phyloP scores from a whole-genome alignment of 371 early-diverging fungal genomes.

The Mucor velutinosus region DNA sequence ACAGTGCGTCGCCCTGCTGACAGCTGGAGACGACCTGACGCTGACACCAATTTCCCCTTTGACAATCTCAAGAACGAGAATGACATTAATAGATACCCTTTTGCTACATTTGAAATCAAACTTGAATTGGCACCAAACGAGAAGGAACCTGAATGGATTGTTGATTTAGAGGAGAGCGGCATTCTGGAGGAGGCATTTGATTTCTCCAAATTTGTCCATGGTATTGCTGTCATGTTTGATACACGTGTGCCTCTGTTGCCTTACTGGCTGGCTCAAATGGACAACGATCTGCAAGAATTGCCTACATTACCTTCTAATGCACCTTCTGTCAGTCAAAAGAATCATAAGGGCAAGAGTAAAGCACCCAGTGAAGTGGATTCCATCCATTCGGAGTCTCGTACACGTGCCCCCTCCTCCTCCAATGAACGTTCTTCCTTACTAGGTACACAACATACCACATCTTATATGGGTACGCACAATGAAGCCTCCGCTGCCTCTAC shows the following conservation, averaged over 20 bases:
- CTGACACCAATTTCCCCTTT: constrained; percentile 91
- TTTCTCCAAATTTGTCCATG: constrained; percentile 99
- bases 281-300: constrained; percentile 77
- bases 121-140: constrained; percentile 89
- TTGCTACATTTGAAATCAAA: constrained; percentile 99
- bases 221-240: constrained; percentile 92
- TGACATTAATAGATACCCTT: constrained; percentile 94
- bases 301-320: constrained; percentile 30
- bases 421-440: constrained; percentile 37
- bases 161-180: constrained; percentile 86
- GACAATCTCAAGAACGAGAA: constrained; percentile 63
- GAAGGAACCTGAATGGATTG: constrained; percentile 94
- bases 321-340: constrained; percentile 10
- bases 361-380: constrained; percentile 15
- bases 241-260: constrained; percentile 90
- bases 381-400: constrained; percentile 10
- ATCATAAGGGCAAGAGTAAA: constrained; percentile 14
- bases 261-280: constrained; percentile 92
- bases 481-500: not conserved
- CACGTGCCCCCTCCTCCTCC: constrained; percentile 12
- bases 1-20: constrained; percentile 64
- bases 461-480: constrained; percentile 14
- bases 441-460: constrained; percentile 1
- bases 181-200: constrained; percentile 97
- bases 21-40: constrained; percentile 94